phyloP scores from a whole-genome alignment of 176 grass and related monocot species.

The Calamus simplicifolius region DNA sequence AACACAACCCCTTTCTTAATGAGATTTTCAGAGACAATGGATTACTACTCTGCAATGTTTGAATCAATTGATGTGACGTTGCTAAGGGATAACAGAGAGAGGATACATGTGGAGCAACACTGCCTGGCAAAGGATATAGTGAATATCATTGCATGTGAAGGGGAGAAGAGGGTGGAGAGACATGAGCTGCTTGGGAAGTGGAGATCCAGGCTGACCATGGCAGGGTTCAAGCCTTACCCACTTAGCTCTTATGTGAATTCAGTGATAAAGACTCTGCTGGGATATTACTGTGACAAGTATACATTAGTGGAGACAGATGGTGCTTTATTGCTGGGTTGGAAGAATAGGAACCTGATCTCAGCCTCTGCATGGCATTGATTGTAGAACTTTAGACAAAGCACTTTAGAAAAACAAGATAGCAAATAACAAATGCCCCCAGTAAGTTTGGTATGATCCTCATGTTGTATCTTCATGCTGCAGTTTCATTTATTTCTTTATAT shows the following conservation, averaged over 20 bases:
- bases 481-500: no score
- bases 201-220: conserved; percentile 90
- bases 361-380: conserved; percentile 86
- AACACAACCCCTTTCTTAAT: conserved; percentile 85
- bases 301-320: conserved; percentile 83
- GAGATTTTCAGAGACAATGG: conserved; percentile 76
- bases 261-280: conserved; percentile 77
- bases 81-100: conserved; percentile 57
- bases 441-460: no score
- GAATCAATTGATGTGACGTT: conserved; percentile 73
- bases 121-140: conserved; percentile 94
- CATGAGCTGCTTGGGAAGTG: conserved; percentile 95
- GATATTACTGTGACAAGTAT: conserved; percentile 74
- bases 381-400: background rate
- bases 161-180: conserved; percentile 77
- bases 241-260: conserved; percentile 88
- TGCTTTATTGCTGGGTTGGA: conserved; percentile 81
- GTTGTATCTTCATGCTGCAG: no score
- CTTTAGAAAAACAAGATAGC: no score
- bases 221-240: conserved; percentile 78
- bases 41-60: conserved; percentile 92
- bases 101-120: conserved; percentile 92
- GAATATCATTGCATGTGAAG: conserved; percentile 92
- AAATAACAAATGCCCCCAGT: no score
- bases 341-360: conserved; percentile 88